These are phyloP conservation scores for Fusarium denticulatum DNA, from an alignment of 2,329 filamentous ascomycete genomes.

Conservation along the genomic window DNA sequence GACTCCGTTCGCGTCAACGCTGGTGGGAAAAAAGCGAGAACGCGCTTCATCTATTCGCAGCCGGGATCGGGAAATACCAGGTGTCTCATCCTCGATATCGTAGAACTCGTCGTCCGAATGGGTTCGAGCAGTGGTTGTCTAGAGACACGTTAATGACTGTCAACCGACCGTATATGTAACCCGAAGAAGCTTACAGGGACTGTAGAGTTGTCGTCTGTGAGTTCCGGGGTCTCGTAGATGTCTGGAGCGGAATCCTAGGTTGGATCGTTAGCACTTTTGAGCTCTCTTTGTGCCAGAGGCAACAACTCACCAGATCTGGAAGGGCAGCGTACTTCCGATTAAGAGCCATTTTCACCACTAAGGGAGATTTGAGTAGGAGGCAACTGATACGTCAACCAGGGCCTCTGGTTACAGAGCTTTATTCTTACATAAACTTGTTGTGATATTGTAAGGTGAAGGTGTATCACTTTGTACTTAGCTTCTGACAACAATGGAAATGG, in stretches of 20 bases:
- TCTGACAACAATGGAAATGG: conserved; percentile 11
- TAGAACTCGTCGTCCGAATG: conserved; percentile 71
- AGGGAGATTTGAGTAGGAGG: not conserved
- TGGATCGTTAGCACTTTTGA: conserved; percentile 27
- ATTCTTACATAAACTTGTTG: not conserved
- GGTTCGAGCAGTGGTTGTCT: conserved; percentile 66
- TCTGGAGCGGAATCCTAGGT: conserved; percentile 87
- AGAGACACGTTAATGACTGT: conserved; percentile 36
- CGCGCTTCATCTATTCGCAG: conserved; percentile 83
- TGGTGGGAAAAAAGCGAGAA: conserved; percentile 78
- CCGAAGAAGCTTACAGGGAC: conserved; percentile 69
- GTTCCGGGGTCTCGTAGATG: conserved; percentile 94
- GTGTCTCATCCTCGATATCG: conserved; percentile 69
- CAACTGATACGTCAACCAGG: not conserved
- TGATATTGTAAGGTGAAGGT: conserved; percentile 1
- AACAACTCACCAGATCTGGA: conserved; percentile 73
- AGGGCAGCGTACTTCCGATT: conserved; percentile 85
- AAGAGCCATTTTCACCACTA: conserved; percentile 69
- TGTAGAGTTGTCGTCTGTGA: conserved; percentile 90
- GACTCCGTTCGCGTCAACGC: conserved; percentile 79
- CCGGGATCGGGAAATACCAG: conserved; percentile 78
- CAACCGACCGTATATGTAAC: not conserved
- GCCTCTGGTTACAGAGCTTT: not conserved
- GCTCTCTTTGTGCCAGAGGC: not conserved
- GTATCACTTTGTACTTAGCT: not conserved